These are phyloP conservation scores for Carex kokanica DNA, from an alignment of 176 grass and related monocot genomes.

Conservation along the genomic window DNA sequence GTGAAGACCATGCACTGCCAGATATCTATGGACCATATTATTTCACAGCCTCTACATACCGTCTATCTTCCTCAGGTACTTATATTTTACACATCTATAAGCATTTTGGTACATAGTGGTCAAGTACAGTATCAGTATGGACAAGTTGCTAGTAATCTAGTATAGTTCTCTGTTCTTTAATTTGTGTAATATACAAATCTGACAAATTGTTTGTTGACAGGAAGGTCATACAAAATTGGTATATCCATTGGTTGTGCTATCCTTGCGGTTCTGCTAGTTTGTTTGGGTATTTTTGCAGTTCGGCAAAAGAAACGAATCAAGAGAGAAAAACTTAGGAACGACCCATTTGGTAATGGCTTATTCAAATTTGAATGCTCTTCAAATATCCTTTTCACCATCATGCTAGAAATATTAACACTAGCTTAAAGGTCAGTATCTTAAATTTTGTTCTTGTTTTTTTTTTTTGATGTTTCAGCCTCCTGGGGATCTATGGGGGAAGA, in stretches of 20 bases:
- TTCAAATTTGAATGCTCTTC: background rate
- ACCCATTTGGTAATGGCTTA: conserved; percentile 61
- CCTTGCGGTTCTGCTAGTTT: conserved; percentile 32
- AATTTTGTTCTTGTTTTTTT: background rate
- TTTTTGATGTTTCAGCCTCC: conserved; percentile 45
- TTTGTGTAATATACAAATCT: conserved; percentile 11
- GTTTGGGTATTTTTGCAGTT: conserved; percentile 42
- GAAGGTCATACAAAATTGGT: conserved; percentile 38
- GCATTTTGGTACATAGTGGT: background rate
- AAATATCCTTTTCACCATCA: background rate
- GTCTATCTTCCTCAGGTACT: conserved; percentile 31
- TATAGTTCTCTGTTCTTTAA: background rate
- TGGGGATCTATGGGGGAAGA: conserved; percentile 61
- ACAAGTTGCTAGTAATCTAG: no score
- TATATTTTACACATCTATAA: conserved; percentile 8
- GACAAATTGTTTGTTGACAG: background rate
- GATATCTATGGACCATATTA: conserved; percentile 52
- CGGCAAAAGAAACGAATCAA: conserved; percentile 43
- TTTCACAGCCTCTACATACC: conserved; percentile 32
- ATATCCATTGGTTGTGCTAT: conserved; percentile 30
- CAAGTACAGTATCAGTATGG: background rate
- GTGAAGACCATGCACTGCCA: conserved; percentile 32
- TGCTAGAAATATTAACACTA: background rate
- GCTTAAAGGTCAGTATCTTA: background rate
- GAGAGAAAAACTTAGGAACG: conserved; percentile 35